Evolutionary conservation across 805 yeast species (phyloP), one percentile per base, ranked within the genome.

Genomic region (Suhomyces prunicola): DNA sequence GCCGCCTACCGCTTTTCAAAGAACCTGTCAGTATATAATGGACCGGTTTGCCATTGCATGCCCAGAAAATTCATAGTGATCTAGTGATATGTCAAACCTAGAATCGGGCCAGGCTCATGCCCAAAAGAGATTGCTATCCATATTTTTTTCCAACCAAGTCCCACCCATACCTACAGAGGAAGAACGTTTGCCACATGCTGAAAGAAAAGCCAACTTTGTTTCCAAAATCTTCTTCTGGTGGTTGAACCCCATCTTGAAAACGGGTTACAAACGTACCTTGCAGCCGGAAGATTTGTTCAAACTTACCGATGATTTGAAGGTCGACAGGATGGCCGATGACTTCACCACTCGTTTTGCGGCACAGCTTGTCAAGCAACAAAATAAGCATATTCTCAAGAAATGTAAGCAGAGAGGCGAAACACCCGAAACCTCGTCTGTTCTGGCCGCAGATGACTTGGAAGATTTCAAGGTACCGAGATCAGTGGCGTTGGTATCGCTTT

Each of bases 241-340:
- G 92, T 67, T 88, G 45, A 60, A 69, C 24, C 91, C 91, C 0
- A 60, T 88, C 36, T 68, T 88, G 74, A 70, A 68, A 13, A 79
- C 80, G 6, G 94, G 96, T 6, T 88, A 88, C 67, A 85, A 83
- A 65, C 76, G 94, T 62, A 86, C 92, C 0, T 68, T 88, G 44
- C 81, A 80, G 44, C 83, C 86, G 2, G 77, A 80, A 47, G 94
- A 88, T 68, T 64, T 87, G 57, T 87, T 56, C 57, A 56, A 51
- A 22, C 62, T 75, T 31, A 60, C 68, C 15, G 74, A 72, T 33
- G 70, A 70, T 44, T 57, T 71, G 39, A 68, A 69, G 48, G 51
- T 54, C 7, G 47, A 55, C 23, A 47, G 54, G 9, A 64, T 73
- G 73, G 62, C 73, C 2, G 56, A 50, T 6, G 51, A 39, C n/a